Base-by-base conservation (phyloP, 306 rosid genomes). In the Lathyrus sativus region DNA sequence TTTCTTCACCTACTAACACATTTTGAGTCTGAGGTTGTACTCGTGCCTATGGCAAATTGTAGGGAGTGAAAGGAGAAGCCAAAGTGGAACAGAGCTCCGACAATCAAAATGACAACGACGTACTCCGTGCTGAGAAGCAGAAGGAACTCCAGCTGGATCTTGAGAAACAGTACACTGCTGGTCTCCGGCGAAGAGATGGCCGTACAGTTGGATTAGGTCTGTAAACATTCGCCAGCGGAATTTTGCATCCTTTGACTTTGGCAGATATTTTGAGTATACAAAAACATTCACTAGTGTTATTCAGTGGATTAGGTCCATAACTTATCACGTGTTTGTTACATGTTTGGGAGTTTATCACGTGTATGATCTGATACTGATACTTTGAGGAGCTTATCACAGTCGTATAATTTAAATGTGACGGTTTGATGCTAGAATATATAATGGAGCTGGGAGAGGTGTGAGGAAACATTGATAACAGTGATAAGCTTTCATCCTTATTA, bases 41-140 rank as follows among this genome's bases (percentile, higher is more conserved):
- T 87, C 87, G 83, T 95, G 96, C 97, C 96, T 86, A 86, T 93
- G 98, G 95, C 97, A 83, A 93, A 82, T 90, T 93, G 97, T 81
- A 93, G 99, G 99, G 99, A 78, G 85, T 90, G 81, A 93, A 85
- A 76, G 96, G 95, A 54, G 97, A 90, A 5, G 44, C 57, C 71
- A 88, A 86, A 75, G 79, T 28, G 75, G 98, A 92, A 66, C 85
- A 77, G 26, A 78, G 66, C 31, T 73, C 82, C 17, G 49, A 78
- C 76, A 74, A 80, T 67, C 79, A 80, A 79, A 82, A 76, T 44
- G 81, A 82, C 51, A 53, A 55, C 59, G 77, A 88, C 15, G 46
- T 42, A 13, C 80, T 84, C 29, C 85, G 67, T 35, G 87, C 84
- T 61, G 96, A 95, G 77, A 87, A 85, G 86, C 85, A 93, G 91